phyloP scores from a whole-genome alignment of 2,329 filamentous ascomycete species.

The Aspergillus jensenii region DNA sequence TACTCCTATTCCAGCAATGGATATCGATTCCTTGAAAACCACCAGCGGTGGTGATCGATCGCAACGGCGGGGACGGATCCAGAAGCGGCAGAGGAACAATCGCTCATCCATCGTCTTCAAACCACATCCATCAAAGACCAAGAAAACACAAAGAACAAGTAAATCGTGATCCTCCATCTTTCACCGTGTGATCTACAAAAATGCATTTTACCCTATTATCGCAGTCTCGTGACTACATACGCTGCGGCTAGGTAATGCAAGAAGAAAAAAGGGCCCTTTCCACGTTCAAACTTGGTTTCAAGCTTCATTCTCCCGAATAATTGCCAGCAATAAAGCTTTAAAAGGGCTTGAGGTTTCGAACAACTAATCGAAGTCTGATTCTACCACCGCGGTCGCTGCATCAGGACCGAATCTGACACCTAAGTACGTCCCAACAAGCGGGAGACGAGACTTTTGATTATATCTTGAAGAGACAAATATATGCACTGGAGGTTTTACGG shows the following conservation, averaged over 20 bases:
- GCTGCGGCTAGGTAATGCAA: not conserved
- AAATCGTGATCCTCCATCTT: not conserved
- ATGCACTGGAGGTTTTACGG: not conserved
- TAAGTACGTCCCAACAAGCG: not conserved
- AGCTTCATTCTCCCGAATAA: not conserved
- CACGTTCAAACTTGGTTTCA: not conserved
- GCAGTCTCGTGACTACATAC: not conserved
- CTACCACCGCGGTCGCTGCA: not conserved
- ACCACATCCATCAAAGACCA: constrained; percentile 30
- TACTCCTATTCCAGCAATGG: constrained; percentile 34
- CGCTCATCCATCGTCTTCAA: constrained; percentile 43
- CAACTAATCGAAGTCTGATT: not conserved
- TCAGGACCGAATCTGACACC: not conserved
- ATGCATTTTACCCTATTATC: not conserved
- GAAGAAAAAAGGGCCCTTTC: not conserved
- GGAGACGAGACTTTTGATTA: not conserved
- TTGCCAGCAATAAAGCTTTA: not conserved
- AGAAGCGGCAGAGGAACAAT: constrained; percentile 38
- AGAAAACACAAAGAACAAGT: constrained; percentile 36
- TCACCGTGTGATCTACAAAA: not conserved
- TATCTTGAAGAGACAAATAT: not conserved
- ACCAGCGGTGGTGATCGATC: constrained; percentile 22
- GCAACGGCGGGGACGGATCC: constrained; percentile 36
- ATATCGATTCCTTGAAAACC: constrained; percentile 34
- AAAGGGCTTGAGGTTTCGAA: not conserved